Conservation (phyloP, 805 yeast genomes). For the Saccharomycopsis sp. region DNA sequence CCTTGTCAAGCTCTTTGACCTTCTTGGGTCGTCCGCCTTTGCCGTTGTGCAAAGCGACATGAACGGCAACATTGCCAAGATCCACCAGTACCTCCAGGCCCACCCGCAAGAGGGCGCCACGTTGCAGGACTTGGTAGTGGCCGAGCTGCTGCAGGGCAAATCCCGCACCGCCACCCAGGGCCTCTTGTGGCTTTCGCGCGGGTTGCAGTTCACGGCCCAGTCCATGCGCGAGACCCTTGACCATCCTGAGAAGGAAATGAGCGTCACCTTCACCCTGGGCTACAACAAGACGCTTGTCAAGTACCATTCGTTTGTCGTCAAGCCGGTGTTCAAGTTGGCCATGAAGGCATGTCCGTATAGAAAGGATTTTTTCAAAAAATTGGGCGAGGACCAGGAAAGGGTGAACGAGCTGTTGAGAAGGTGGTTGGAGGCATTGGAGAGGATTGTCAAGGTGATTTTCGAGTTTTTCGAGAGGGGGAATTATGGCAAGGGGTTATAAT, state of each 20-base stretch:
- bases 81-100: conserved; percentile 54
- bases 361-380: conserved; percentile 71
- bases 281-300: conserved; percentile 72
- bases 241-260: conserved; percentile 52
- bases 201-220: conserved; percentile 82
- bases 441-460: conserved; percentile 62
- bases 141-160: conserved; percentile 58
- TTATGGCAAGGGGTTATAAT: conserved; percentile 78
- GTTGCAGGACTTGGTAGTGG: conserved; percentile 65
- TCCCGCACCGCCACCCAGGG: conserved; percentile 83
- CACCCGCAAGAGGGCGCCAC: conserved; percentile 59
- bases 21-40: conserved; percentile 79
- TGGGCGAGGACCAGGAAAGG: conserved; percentile 65
- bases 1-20: conserved; percentile 71
- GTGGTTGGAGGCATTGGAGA: conserved; percentile 74
- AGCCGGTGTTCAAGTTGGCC: conserved; percentile 84
- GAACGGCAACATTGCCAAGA: conserved; percentile 76
- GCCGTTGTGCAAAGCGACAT: conserved; percentile 78
- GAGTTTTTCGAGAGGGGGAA: conserved; percentile 71
- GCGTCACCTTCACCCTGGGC: conserved; percentile 75
- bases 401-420: conserved; percentile 54
- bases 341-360: conserved; percentile 94
- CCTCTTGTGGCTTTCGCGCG: conserved; percentile 76
- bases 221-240: conserved; percentile 76
- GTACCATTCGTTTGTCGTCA: conserved; percentile 72